Evolutionary conservation across 1,284 basidiomycete species (phyloP), one percentile per base, ranked within the genome.

Genomic region (Sporisorium exsertum): DNA sequence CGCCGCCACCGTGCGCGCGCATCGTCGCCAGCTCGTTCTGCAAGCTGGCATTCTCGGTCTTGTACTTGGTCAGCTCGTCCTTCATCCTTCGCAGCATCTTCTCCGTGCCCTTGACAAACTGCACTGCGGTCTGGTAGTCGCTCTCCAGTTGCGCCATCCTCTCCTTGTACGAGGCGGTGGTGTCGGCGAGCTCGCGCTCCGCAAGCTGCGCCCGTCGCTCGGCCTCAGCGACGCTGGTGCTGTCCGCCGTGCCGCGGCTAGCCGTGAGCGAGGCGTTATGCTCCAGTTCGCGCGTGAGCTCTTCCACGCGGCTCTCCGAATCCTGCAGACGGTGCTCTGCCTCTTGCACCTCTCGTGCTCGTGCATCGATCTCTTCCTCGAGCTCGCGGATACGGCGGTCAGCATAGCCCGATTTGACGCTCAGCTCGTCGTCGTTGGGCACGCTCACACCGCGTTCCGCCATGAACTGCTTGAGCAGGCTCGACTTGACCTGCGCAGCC

Each of bases 31-130:
- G 18, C 59, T 77, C 76, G 54, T 70, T 65, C 58, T 82, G 83
- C 42, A 85, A 64, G 46, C 67, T 68, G 33, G 81, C 80, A 67
- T 85, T 85, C 68, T 84, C 83, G 29, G 76, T 78, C 67, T 84
- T 82, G 74, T 80, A 76, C 72, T 80, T 82, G 49, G 79, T 79
- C 53, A 82, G 86, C 85, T 84, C 84, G 86, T 87, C 88, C 86
- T 95, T 95, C 92, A 99, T 95, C 79, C 93, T 91, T 77, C 95
- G 91, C 88, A 98, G 93, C 92, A 99, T 96, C 88, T 97, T 98
- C 87, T 99, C 97, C 0, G 95, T 98, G 58, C 95, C 94, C 89
- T 94, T 95, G 83, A 85, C 84, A 50, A 83, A 85, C 59, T 93
- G 92, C 70, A 95, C 93, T 24, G 94, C 94, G 50, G 94, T 89